Evolutionary conservation across 176 grass and related monocot genomes (phyloP).

Genomic region (Dactylis glomerata): DNA sequence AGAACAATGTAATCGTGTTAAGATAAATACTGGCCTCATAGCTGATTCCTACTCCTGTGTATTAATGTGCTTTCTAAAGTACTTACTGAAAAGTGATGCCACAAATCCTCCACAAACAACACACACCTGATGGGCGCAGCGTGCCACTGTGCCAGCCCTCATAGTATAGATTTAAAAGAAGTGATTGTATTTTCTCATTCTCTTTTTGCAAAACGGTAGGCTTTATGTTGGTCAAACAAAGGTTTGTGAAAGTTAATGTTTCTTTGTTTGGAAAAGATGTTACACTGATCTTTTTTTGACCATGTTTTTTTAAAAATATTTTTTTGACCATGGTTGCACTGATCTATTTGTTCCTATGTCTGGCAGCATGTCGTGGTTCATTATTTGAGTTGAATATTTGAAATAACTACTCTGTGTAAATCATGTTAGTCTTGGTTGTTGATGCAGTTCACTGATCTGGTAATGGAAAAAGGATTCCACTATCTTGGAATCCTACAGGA

Average conservation of each 20-base stretch:
- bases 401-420: constrained; percentile 19
- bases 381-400: constrained; percentile 14
- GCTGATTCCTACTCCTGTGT: no score
- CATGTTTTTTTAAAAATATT: no score
- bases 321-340: no score
- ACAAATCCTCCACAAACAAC: no score
- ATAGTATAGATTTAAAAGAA: not conserved
- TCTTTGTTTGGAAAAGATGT: not conserved
- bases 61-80: no score
- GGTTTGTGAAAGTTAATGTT: not conserved
- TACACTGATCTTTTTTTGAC: no score
- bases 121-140: no score
- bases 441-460: constrained; percentile 74
- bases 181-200: not conserved
- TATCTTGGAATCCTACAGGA: constrained; percentile 68
- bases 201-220: not conserved
- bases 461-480: constrained; percentile 74
- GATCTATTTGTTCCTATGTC: no score
- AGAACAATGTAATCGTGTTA: no score
- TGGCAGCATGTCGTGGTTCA: not conserved
- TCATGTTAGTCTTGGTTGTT: constrained; percentile 2
- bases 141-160: no score
- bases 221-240: constrained; percentile 14
- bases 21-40: no score
- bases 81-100: no score